These are phyloP conservation scores for Kalaharituber pfeilii DNA, from an alignment of 2,329 filamentous ascomycete species.

Conservation along the genomic window DNA sequence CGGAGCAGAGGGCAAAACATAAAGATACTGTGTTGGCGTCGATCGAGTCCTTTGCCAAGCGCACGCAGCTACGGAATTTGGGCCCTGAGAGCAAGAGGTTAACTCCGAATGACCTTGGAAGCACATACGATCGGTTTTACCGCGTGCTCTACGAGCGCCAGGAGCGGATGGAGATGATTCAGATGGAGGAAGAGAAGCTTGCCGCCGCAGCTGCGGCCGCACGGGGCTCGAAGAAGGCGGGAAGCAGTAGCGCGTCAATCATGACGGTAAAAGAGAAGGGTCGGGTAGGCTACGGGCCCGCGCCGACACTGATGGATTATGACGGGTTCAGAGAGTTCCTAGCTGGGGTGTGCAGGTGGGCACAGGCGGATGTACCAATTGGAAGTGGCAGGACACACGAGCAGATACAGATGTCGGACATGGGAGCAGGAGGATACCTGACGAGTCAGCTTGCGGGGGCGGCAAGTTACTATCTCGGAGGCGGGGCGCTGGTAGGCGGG, in stretches of 20 bases:
- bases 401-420: background rate
- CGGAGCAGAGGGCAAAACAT: slow-evolving; percentile 75
- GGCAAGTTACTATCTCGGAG: background rate
- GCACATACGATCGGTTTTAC: slow-evolving; percentile 89
- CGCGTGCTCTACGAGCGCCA: slow-evolving; percentile 79
- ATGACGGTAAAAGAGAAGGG: slow-evolving; percentile 55
- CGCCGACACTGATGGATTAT: slow-evolving; percentile 80
- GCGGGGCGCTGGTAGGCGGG: background rate
- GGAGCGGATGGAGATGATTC: slow-evolving; percentile 58
- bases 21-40: slow-evolving; percentile 88
- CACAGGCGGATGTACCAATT: slow-evolving; percentile 51
- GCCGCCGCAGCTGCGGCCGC: slow-evolving; percentile 3
- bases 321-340: slow-evolving; percentile 90
- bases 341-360: slow-evolving; percentile 79
- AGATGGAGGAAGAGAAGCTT: slow-evolving; percentile 47
- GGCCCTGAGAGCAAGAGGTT: slow-evolving; percentile 90
- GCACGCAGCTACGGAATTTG: slow-evolving; percentile 87
- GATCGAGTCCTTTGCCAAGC: slow-evolving; percentile 93
- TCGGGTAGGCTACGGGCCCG: slow-evolving; percentile 72
- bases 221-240: slow-evolving; percentile 4
- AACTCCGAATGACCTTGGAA: slow-evolving; percentile 66
- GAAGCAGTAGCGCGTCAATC: slow-evolving; percentile 25
- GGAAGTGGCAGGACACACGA: background rate
- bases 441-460: background rate
- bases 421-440: background rate